Conservation (phyloP, 2,329 filamentous ascomycete genomes). For the Colletotrichum zoysiae region DNA sequence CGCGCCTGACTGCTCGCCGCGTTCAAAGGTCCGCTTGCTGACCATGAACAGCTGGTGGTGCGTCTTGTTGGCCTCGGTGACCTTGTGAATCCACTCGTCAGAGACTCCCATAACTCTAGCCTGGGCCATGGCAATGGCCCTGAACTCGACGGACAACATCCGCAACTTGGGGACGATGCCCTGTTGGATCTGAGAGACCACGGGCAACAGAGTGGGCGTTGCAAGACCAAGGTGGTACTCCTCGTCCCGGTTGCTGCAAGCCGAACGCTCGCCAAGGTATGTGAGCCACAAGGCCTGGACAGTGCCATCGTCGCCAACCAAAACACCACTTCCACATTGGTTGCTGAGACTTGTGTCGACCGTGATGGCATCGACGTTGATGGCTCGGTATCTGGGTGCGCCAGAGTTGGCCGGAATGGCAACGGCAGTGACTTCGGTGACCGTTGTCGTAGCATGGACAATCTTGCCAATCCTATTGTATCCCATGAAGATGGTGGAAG, state of each 20-base stretch:
- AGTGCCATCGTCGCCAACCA: slow-evolving; percentile 89
- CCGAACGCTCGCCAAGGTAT: slow-evolving; percentile 90
- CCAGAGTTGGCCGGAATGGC: slow-evolving; percentile 94
- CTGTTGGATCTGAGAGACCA: slow-evolving; percentile 87
- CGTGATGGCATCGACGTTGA: slow-evolving; percentile 96
- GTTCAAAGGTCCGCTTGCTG: slow-evolving; percentile 83
- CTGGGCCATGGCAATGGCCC: slow-evolving; percentile 96
- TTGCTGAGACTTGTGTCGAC: slow-evolving; percentile 93
- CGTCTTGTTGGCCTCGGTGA: slow-evolving; percentile 87
- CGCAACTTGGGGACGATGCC: slow-evolving; percentile 84
- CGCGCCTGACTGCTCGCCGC: slow-evolving; percentile 62
- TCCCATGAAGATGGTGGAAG: slow-evolving; percentile 96
- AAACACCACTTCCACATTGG: slow-evolving; percentile 93
- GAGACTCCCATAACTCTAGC: slow-evolving; percentile 97
- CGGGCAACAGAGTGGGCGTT: slow-evolving; percentile 87
- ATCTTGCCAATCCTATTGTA: slow-evolving; percentile 96
- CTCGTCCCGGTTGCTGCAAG: slow-evolving; percentile 85
- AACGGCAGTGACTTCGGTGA: slow-evolving; percentile 97
- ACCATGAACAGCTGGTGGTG: slow-evolving; percentile 99
- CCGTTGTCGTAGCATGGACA: slow-evolving; percentile 91
- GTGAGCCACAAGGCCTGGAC: slow-evolving; percentile 97
- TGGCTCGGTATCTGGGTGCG: slow-evolving; percentile 91
- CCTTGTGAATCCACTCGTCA: slow-evolving; percentile 94
- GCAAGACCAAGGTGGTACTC: slow-evolving; percentile 96
- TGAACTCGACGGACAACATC: slow-evolving; percentile 94